Percentiles rank a stretch among this genome's conserved stretches.
phyloP scores from a whole-genome alignment of 805 yeast genomes.

The Pachysolen tannophilus region DNA sequence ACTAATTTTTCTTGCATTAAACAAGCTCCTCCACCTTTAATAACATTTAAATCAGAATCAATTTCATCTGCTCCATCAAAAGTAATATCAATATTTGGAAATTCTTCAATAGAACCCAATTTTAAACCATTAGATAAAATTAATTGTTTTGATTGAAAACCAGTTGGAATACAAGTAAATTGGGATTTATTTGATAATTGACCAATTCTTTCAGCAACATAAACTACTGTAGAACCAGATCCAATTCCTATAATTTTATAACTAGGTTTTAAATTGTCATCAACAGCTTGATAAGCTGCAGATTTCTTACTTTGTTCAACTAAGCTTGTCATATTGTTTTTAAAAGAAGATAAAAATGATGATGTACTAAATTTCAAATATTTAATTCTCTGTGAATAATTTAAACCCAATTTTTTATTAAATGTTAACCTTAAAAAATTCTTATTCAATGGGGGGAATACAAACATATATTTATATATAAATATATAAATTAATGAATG shows the following conservation, averaged over 20 bases:
- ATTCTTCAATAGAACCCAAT: slow-evolving; percentile 79
- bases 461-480: no score
- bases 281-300: slow-evolving; percentile 91
- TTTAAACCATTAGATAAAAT: slow-evolving; percentile 74
- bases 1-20: slow-evolving; percentile 93
- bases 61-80: slow-evolving; percentile 99
- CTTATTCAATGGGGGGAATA: no score
- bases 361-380: no score
- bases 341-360: no score
- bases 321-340: slow-evolving; percentile 16
- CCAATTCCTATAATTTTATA: slow-evolving; percentile 88
- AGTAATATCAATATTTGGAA: slow-evolving; percentile 77
- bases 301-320: slow-evolving; percentile 81
- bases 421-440: no score
- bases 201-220: slow-evolving; percentile 90
- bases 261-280: slow-evolving; percentile 62
- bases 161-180: slow-evolving; percentile 87
- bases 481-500: no score
- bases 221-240: slow-evolving; percentile 96
- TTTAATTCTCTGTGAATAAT: no score
- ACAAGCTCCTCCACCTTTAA: slow-evolving; percentile 99
- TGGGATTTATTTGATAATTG: slow-evolving; percentile 44
- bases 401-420: no score
- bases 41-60: slow-evolving; percentile 70
- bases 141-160: slow-evolving; percentile 87